Evolutionary conservation across 192 early-diverging fungal genomes (phyloP).

Genomic region (Blastocladiella britannica): DNA sequence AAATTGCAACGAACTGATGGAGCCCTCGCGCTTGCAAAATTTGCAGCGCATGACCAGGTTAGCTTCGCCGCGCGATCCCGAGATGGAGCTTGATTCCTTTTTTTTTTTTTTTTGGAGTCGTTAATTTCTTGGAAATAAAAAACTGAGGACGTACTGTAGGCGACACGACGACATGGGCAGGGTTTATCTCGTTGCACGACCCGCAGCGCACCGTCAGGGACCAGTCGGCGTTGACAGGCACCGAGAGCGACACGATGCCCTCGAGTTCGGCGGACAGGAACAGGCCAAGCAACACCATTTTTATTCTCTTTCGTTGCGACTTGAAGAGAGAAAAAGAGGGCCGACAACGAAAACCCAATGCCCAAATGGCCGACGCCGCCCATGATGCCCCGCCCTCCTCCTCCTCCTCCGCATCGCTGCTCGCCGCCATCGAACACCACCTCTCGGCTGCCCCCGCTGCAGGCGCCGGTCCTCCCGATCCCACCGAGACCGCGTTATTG

Average conservation of each 20-base stretch:
- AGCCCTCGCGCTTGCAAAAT: slow-evolving; percentile 60
- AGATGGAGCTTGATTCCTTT: slow-evolving; percentile 35
- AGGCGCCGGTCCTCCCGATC: too few relatives aligned
- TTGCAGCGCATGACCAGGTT: slow-evolving; percentile 83
- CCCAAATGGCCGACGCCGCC: too few relatives aligned
- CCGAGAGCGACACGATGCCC: not conserved
- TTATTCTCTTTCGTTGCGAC: too few relatives aligned
- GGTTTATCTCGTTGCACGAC: not conserved
- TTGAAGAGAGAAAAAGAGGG: too few relatives aligned
- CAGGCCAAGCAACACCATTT: not conserved
- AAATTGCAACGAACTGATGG: slow-evolving; percentile 22
- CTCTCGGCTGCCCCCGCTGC: too few relatives aligned
- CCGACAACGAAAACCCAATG: too few relatives aligned
- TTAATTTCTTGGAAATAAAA: too few relatives aligned
- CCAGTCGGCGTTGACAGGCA: not conserved
- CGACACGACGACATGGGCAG: not conserved
- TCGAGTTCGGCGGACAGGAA: not conserved
- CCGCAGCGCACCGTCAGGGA: not conserved
- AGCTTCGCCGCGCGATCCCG: slow-evolving; percentile 54
- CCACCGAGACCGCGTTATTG: too few relatives aligned
- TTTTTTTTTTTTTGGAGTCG: too few relatives aligned
- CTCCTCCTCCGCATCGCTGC: too few relatives aligned
- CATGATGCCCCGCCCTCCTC: too few relatives aligned
- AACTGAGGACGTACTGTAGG: not conserved
- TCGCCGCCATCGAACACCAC: too few relatives aligned